Evolutionary conservation across 306 rosid species (phyloP).

Genomic region (Astragalus membranaceus): DNA sequence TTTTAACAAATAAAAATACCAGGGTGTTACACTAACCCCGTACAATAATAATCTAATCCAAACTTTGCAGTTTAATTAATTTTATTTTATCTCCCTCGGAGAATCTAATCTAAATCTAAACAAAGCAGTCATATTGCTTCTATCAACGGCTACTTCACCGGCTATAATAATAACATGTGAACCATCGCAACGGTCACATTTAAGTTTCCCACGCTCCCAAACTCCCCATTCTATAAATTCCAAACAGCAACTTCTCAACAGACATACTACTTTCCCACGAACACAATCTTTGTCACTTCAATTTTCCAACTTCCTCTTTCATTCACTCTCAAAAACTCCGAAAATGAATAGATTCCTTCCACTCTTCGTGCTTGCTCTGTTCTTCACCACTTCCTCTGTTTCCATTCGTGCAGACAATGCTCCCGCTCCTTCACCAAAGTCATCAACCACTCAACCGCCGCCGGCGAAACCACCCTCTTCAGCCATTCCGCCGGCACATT

Average conservation of each 20-base stretch:
- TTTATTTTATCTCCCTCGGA: neutral
- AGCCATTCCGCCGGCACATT: neutral
- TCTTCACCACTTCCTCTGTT: neutral
- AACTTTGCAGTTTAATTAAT: neutral
- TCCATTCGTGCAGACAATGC: slow-evolving; percentile 44
- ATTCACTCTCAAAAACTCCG: neutral
- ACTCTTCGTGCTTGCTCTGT: slow-evolving; percentile 23
- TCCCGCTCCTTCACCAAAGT: slow-evolving; percentile 63
- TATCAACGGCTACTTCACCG: slow-evolving; percentile 62
- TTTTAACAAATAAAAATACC: too few species aligned
- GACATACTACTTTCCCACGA: too few species aligned
- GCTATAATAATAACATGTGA: slow-evolving; percentile 24
- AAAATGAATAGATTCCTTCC: slow-evolving; percentile 32
- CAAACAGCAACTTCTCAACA: neutral
- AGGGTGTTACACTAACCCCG: too few species aligned
- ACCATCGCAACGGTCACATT: slow-evolving; percentile 58
- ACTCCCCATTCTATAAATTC: slow-evolving; percentile 18
- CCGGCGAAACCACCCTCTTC: slow-evolving; percentile 33
- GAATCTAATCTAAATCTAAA: neutral
- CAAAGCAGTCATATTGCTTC: neutral
- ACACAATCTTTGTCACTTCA: neutral
- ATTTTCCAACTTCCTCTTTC: neutral
- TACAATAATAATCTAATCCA: neutral
- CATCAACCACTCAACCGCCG: slow-evolving; percentile 14
- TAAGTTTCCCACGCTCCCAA: neutral